Evolutionary conservation across 768 basidiomycete species (phyloP).

Genomic region (Boletus vermiculosoides): DNA sequence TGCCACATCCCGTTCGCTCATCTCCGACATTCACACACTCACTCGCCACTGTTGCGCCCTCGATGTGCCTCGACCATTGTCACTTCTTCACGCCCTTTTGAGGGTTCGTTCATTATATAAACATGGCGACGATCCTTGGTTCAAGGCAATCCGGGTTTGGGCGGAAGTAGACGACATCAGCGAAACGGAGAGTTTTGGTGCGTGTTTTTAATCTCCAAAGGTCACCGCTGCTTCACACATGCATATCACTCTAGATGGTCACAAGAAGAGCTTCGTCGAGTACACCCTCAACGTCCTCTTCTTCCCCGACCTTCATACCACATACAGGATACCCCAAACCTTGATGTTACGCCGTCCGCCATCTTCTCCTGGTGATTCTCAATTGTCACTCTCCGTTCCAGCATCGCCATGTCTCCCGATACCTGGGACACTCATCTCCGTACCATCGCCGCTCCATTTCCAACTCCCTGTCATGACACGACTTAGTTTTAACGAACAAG

Average conservation of each 20-base stretch:
- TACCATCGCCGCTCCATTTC: conserved; percentile 73
- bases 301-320: conserved; percentile 67
- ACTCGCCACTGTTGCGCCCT: conserved; percentile 58
- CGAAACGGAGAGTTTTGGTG: conserved; percentile 80
- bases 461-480: conserved; percentile 69
- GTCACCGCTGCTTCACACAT: not conserved
- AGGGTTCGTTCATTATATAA: conserved; percentile 32
- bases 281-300: conserved; percentile 77
- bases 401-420: conserved; percentile 51
- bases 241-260: conserved; percentile 53
- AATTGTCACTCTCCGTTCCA: conserved; percentile 28
- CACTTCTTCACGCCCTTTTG: conserved; percentile 57
- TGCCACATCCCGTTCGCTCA: conserved; percentile 68
- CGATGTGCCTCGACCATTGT: conserved; percentile 66
- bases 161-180: conserved; percentile 71
- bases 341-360: conserved; percentile 35
- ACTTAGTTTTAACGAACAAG: conserved; percentile 78
- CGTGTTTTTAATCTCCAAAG: conserved; percentile 13
- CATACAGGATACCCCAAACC: conserved; percentile 40
- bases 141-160: conserved; percentile 69
- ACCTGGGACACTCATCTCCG: conserved; percentile 54
- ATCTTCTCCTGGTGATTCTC: conserved; percentile 31
- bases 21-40: conserved; percentile 67
- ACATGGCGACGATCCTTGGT: conserved; percentile 43
- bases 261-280: conserved; percentile 70